Percentiles rank a stretch among this genome's conserved stretches.
These are phyloP conservation scores for Kodamaea kaohsiungensis DNA, from an alignment of 805 yeast genomes.

Conservation along the genomic window DNA sequence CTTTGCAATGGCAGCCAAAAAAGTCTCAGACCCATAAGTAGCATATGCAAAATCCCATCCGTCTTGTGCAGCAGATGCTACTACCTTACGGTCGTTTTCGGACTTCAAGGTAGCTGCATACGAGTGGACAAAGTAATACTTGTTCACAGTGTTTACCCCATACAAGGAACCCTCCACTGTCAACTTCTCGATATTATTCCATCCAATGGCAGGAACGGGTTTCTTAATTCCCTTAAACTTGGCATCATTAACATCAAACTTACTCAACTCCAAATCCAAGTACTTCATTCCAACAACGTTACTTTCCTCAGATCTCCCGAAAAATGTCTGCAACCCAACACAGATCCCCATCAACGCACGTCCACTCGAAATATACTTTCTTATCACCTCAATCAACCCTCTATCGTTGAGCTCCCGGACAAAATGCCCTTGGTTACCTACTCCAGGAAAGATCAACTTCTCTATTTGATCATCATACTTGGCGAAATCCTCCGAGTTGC, in stretches of 20 bases:
- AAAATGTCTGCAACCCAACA: conserved; percentile 90
- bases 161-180: conserved; percentile 34
- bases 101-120: conserved; percentile 72
- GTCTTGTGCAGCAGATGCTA: conserved; percentile 26
- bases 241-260: conserved; percentile 52
- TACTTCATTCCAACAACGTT: conserved; percentile 50
- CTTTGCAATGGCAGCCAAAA: conserved; percentile 77
- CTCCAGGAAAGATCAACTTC: conserved; percentile 86
- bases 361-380: conserved; percentile 69
- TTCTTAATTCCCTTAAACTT: conserved; percentile 42
- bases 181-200: conserved; percentile 62
- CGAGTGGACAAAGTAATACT: conserved; percentile 94
- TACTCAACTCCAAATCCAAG: conserved; percentile 46
- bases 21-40: conserved; percentile 73
- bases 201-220: conserved; percentile 95
- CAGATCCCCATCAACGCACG: conserved; percentile 95
- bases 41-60: conserved; percentile 78
- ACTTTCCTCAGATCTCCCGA: conserved; percentile 73
- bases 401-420: conserved; percentile 65
- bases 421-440: conserved; percentile 95
- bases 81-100: conserved; percentile 21
- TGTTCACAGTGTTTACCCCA: conserved; percentile 63
- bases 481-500: conserved; percentile 55
- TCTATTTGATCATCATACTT: conserved; percentile 43
- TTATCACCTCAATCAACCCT: conserved; percentile 66